Evolutionary conservation across 225 moss, liverwort and hornwort genomes (phyloP).

Genomic region (Sphagnum tenellum): DNA sequence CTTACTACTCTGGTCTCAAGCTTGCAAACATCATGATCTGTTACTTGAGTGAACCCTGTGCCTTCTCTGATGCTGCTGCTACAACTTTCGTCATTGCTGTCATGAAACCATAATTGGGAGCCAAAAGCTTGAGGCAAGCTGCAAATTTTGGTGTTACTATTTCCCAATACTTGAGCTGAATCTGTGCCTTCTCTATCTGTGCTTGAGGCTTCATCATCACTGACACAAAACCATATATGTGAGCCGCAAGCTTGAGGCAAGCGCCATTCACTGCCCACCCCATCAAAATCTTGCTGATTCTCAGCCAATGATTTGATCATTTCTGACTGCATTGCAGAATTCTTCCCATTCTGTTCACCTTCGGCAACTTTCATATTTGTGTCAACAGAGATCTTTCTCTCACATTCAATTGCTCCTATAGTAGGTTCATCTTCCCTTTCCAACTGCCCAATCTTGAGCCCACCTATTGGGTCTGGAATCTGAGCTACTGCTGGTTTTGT

Average conservation of each 20-base stretch:
- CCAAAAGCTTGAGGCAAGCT: neutral
- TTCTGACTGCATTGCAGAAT: too few species aligned
- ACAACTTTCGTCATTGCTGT: neutral
- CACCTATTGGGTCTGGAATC: too few species aligned
- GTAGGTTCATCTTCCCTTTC: too few species aligned
- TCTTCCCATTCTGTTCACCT: too few species aligned
- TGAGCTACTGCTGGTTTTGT: neutral
- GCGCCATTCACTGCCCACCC: slow-evolving; percentile 3
- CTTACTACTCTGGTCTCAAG: neutral
- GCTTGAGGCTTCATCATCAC: slow-evolving; percentile 34
- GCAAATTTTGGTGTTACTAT: neutral
- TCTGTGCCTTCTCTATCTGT: slow-evolving; percentile 3
- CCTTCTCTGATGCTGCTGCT: too few species aligned
- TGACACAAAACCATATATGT: slow-evolving; percentile 62
- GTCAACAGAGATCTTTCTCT: too few species aligned
- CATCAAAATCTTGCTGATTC: neutral
- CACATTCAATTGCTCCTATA: too few species aligned
- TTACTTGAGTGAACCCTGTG: neutral
- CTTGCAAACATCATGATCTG: neutral
- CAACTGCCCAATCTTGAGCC: too few species aligned
- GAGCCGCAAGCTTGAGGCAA: slow-evolving; percentile 30
- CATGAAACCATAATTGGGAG: neutral
- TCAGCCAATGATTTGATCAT: slow-evolving; percentile 1
- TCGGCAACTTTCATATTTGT: too few species aligned
- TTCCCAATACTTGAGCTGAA: slow-evolving; percentile 11